Evolutionary conservation across 2,329 filamentous ascomycete species (phyloP).

Genomic region (Didymella keratinophila): DNA sequence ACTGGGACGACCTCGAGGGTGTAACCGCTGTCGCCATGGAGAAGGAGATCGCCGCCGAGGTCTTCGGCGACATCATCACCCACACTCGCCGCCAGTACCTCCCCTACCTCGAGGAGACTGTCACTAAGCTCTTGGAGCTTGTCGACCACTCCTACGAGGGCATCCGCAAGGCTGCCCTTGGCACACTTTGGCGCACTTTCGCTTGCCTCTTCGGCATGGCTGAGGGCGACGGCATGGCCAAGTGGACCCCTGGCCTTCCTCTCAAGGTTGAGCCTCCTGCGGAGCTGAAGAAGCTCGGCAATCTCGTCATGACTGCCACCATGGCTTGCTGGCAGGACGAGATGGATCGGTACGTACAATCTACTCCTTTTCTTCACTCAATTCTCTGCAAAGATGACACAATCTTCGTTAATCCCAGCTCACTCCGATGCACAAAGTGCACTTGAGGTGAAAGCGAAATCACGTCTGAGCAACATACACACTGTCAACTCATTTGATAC

Average conservation of each 20-base stretch:
- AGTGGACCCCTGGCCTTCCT: conserved; percentile 90
- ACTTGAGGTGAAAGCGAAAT: conserved; percentile 88
- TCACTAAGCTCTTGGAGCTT: conserved; percentile 81
- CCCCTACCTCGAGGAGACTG: conserved; percentile 86
- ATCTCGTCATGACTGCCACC: conserved; percentile 84
- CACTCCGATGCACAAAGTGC: conserved; percentile 91
- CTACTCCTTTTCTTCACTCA: conserved; percentile 2
- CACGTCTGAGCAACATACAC: conserved; percentile 61
- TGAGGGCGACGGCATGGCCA: conserved; percentile 77
- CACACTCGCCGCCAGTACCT: conserved; percentile 82
- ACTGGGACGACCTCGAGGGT: conserved; percentile 82
- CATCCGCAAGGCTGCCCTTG: conserved; percentile 88
- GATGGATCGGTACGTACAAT: conserved; percentile 81
- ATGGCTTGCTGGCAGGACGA: conserved; percentile 88
- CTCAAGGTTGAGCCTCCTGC: conserved; percentile 79
- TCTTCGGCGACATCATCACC: conserved; percentile 89
- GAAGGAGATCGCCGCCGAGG: conserved; percentile 96
- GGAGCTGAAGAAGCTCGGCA: conserved; percentile 83
- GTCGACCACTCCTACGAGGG: conserved; percentile 92
- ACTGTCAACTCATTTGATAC: conserved; percentile 23
- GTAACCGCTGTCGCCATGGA: conserved; percentile 91
- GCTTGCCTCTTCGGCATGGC: conserved; percentile 88
- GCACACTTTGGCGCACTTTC: conserved; percentile 92
- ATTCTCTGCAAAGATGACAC: conserved; percentile 71
- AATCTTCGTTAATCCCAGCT: conserved; percentile 97